These are phyloP conservation scores for Anisodus tanguticus DNA, from an alignment of 257 asterid species.

Conservation along the genomic window DNA sequence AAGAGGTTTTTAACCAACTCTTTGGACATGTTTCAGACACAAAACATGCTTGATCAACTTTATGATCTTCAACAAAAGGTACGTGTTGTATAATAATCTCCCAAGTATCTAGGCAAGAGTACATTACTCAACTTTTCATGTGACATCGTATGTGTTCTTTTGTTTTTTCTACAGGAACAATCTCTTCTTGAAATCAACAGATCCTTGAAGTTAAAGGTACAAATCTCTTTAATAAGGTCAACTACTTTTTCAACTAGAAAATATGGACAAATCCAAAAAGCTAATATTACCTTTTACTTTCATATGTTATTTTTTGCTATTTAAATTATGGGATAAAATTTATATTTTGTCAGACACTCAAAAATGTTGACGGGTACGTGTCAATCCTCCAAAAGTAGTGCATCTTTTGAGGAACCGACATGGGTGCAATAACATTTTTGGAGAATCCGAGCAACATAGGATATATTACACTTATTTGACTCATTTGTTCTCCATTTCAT, in stretches of 20 bases:
- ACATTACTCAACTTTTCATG: background rate
- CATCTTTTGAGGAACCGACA: too few relatives aligned
- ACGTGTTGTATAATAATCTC: background rate
- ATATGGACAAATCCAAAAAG: background rate
- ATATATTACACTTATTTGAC: too few relatives aligned
- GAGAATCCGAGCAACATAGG: too few relatives aligned
- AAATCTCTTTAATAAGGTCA: background rate
- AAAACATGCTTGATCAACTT: constrained; percentile 88
- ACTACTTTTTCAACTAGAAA: background rate
- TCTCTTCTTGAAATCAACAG: constrained; percentile 26
- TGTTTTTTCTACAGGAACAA: constrained; percentile 64
- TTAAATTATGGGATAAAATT: background rate
- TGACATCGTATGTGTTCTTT: constrained; percentile 13
- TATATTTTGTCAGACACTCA: too few relatives aligned
- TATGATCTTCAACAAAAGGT: constrained; percentile 88
- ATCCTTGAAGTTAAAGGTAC: constrained; percentile 22
- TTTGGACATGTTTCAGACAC: constrained; percentile 62
- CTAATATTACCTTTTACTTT: background rate
- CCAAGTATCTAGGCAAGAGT: background rate
- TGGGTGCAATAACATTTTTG: too few relatives aligned
- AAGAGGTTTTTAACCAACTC: background rate
- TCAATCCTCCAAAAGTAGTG: too few relatives aligned
- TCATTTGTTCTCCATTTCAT: background rate
- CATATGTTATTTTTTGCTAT: background rate
- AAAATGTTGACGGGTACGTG: too few relatives aligned